phyloP scores from a whole-genome alignment of 768 basidiomycete species.

The Lentinula aciculospora region DNA sequence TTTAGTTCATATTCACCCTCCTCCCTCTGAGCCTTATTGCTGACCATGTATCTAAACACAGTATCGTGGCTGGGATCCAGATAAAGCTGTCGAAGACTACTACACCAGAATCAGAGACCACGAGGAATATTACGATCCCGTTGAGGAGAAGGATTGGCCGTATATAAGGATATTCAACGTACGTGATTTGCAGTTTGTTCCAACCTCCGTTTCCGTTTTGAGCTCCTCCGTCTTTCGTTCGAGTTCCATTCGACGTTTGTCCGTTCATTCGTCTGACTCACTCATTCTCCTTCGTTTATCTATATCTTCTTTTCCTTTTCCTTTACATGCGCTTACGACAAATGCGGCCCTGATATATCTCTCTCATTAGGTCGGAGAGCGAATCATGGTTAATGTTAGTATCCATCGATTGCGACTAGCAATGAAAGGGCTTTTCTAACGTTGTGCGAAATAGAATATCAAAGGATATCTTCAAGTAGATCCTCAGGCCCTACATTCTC shows the following conservation, averaged over 20 bases:
- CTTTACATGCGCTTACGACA: no score
- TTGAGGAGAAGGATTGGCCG: constrained; percentile 88
- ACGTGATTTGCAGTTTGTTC: constrained; percentile 5
- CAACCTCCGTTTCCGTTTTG: not conserved
- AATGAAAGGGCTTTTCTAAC: not conserved
- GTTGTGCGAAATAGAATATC: constrained; percentile 47
- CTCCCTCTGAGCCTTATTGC: no score
- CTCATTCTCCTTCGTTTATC: no score
- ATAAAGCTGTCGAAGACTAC: constrained; percentile 90
- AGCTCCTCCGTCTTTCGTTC: not conserved
- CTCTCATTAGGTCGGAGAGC: constrained; percentile 74
- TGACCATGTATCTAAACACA: constrained; percentile 21
- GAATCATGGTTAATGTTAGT: constrained; percentile 88
- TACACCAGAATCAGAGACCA: constrained; percentile 84
- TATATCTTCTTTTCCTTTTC: no score
- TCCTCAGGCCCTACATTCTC: not conserved
- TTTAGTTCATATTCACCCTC: no score
- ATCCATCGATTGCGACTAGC: not conserved
- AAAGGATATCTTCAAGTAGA: constrained; percentile 82
- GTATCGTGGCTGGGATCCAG: constrained; percentile 93
- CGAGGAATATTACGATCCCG: constrained; percentile 83
- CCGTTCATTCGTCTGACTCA: not conserved
- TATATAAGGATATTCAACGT: constrained; percentile 92
- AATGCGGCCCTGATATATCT: no score
- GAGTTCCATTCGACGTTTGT: not conserved